A percentile compares a stretch with the other conserved stretches of the same genome.
Conservation (phyloP, 2,329 filamentous ascomycete genomes). For the Hortaea werneckii region DNA sequence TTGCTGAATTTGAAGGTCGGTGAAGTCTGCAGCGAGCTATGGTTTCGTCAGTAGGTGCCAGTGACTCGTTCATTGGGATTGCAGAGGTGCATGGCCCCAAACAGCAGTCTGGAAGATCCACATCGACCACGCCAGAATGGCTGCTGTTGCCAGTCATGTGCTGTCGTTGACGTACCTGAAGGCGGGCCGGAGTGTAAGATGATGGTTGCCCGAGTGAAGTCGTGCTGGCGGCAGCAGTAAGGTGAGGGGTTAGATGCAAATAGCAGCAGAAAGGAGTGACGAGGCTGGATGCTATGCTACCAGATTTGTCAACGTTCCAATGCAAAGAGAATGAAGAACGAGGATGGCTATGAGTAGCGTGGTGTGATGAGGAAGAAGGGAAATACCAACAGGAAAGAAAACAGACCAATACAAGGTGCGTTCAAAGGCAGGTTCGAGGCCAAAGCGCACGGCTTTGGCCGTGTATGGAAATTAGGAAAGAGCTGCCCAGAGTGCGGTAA, state of each 20-base stretch:
- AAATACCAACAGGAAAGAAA: constrained; percentile 1
- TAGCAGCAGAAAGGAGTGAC: constrained; percentile 22
- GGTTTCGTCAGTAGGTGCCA: too few species aligned
- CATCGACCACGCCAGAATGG: too few species aligned
- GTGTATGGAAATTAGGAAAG: constrained; percentile 4
- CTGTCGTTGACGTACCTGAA: not conserved
- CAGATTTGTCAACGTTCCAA: constrained; percentile 23
- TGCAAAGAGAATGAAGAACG: constrained; percentile 28
- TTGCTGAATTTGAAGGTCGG: too few species aligned
- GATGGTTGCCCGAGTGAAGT: not conserved
- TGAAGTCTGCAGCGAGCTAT: too few species aligned
- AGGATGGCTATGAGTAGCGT: constrained; percentile 17
- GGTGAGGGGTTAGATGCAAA: constrained; percentile 10
- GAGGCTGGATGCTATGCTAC: constrained; percentile 26
- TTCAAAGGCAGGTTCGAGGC: not conserved
- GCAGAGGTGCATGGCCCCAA: too few species aligned
- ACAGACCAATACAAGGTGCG: constrained; percentile 9
- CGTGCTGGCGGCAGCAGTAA: not conserved
- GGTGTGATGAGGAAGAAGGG: constrained; percentile 9
- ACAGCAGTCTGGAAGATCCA: too few species aligned
- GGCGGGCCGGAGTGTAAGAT: not conserved
- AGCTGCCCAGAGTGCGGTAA: not conserved
- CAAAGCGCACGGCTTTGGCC: not conserved
- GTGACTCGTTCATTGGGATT: too few species aligned
- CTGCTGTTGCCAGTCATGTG: too few species aligned